Base-by-base conservation (phyloP, 1,284 basidiomycete genomes). In the Malassezia nana region DNA sequence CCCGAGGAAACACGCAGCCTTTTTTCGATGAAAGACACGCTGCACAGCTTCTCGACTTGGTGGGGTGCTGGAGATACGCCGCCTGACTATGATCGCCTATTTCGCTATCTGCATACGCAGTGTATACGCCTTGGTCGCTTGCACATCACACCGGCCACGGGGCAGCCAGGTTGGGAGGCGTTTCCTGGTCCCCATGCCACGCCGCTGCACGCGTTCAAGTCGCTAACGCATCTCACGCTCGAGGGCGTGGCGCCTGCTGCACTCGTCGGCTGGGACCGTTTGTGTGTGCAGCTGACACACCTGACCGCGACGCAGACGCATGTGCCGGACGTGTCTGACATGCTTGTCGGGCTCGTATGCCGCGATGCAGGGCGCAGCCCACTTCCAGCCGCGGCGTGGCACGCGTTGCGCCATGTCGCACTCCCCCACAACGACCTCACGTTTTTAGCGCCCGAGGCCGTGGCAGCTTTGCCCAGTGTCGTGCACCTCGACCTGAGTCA, bases 71-170 rank as follows among this genome's bases (percentile, higher is more conserved):
- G 25, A 2, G 31, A 44, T 4, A 13, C 16, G 26, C 28, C 16
- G 33, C 52, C 50, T 5, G 52, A 85, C 50, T 72, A 79, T 3
- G 84, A 61, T 8, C 55, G 43, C 22, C 59, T 89, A 65, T 81
- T 90, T 75, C 87, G 83, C 71, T 89, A 84, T 76, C 79, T 91
- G 62, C 91, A 83, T 76, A 86, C 86, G 69, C 81, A 83, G 67
- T 86, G 90, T 76, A 91, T 87, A 28, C 88, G 87, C 75, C 78
- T 91, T 0, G 87, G 88, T 15, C 83, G 86, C 2, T 78, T 92
- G 42, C 52, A 64, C 10, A 55, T 75, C 20, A 47, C 45, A 2
- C 32, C 45, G 4, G 26, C 45, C 3, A 30, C 45, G 71, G 71
- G 1, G 32, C 77, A 77, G n/a, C 77, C 79, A 81, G 4, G 82